Base-by-base conservation (phyloP, 257 asterid genomes). In the Misopates orontium region DNA sequence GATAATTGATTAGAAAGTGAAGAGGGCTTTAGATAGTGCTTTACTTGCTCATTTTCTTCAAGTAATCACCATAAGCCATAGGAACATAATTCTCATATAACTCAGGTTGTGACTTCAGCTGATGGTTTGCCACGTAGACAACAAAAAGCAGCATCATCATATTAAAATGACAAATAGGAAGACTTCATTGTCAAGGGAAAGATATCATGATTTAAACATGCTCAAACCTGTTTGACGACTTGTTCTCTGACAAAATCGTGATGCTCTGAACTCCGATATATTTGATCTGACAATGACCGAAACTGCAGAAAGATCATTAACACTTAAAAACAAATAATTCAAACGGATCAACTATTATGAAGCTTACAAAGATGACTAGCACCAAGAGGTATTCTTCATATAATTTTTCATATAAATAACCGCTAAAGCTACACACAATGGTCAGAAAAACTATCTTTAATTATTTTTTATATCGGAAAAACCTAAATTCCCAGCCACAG, bases 31-130 rank as follows among this genome's bases (percentile, higher is more conserved):
- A 6, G 44, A 70, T 55, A 54, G 66, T 32, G 57, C 21, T 58
- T n/a, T 90, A 93, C 98, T 77, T 85, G 86, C 82, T 80, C 75
- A 92, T 87, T 71, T 76, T 81, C 85, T 74, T 76, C 76, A 92
- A 48, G 83, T 92, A 92, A 22, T 85, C 95, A 36, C 58, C 73
- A 57, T 78, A 92, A 51, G 68, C 84, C 97, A 92, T 87, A 0
- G 96, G 88, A 66, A 85, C 98, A 76, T 84, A 87, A 59, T 84
- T 80, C 70, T 74, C 84, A 40, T 89, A 92, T 80, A 82, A 70
- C 57, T 85, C 94, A 1, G 80, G 82, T 25, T 55, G 79, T 18
- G 81, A 90, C 84, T 81, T 76, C 80, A 92, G 88, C 94, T 93
- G 84, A 64, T 62, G 62, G 63, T 70, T n/a, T 36, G 44, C 57